Base-by-base conservation (phyloP, 352 stramenopile species). In the Phytophthora idaei region DNA sequence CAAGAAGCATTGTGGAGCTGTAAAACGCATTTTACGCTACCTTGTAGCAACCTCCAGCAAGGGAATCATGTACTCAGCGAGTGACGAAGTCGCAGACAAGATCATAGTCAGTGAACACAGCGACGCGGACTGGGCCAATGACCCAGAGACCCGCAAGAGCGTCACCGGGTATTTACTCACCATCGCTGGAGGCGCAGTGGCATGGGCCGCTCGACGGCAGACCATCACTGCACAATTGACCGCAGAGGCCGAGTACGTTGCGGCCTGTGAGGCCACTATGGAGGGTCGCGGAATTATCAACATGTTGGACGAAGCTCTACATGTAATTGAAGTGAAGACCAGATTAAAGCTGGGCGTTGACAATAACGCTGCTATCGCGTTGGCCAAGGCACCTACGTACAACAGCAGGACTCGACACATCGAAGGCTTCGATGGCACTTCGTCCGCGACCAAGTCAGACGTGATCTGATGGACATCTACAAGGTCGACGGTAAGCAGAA, bases 91-190 rank as follows among this genome's bases (percentile, higher is more conserved):
- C 9, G 32, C 32, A 37, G 9, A 5, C 32, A 42, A 42, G 36
- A 42, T 68, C 12, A 14, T 51, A 1, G 17, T 64, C 15, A 55
- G 31, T 50, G 62, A 37, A 2, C n/a, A 73, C 27, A 57, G 60
- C 12, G 66, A 73, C 58, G 55, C 50, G 14, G 66, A 60, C 31
- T 63, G 61, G 46, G 52, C 36, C 29, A 62, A 68, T 37, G 32
- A 37, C 9, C 32, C 32, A 9, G 32, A 37, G 32, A 10, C 32
- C 5, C 32, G 32, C 32, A 42, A 42, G 36, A 42, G 11, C 21
- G 61, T 61, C 8, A 46, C 51, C 12, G 44, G 54, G 2, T 47
- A 31, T 25, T 28, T 49, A 0, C 65, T 41, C 15, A 44, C 64
- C 2, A 60, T 64, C 48, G 31, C 51, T 21, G 58, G 54, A 32